Evolutionary conservation across 768 basidiomycete species (phyloP).

Genomic region (Agrocybe chaxingu): DNA sequence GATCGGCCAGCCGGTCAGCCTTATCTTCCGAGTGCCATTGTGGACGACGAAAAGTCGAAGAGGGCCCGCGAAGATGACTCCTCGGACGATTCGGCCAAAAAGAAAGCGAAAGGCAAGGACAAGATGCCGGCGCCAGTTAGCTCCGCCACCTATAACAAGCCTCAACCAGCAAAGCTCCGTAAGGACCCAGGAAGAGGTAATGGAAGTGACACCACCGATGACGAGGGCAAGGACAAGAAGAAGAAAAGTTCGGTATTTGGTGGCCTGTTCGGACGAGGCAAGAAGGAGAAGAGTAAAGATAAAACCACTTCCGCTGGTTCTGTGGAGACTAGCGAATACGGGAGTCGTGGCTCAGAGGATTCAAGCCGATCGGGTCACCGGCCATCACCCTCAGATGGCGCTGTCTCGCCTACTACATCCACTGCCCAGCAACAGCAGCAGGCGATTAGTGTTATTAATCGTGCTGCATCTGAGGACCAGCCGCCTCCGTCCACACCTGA

Average conservation of each 20-base stretch:
- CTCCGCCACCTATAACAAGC: conserved; percentile 32
- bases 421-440: conserved; percentile 56
- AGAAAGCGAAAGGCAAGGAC: conserved; percentile 52
- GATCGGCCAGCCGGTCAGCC: conserved; percentile 23
- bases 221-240: conserved; percentile 48
- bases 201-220: conserved; percentile 27
- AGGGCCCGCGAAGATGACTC: conserved; percentile 42
- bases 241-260: conserved; percentile 74
- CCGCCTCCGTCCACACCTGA: conserved; percentile 27
- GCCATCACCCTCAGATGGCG: conserved; percentile 30
- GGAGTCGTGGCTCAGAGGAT: conserved; percentile 53
- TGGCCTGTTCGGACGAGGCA: conserved; percentile 72
- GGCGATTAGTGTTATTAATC: conserved; percentile 16
- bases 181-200: conserved; percentile 34
- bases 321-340: conserved; percentile 47
- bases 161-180: conserved; percentile 35
- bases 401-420: conserved; percentile 51
- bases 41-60: conserved; percentile 41
- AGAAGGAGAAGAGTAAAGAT: conserved; percentile 63
- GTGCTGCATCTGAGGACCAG: conserved; percentile 4
- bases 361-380: conserved; percentile 52
- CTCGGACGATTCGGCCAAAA: conserved; percentile 31
- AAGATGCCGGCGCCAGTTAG: conserved; percentile 46
- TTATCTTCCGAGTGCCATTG: conserved; percentile 27
- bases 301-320: conserved; percentile 42